Evolutionary conservation across 1,284 basidiomycete genomes (phyloP).

Genomic region (Moniliophthora roreri): DNA sequence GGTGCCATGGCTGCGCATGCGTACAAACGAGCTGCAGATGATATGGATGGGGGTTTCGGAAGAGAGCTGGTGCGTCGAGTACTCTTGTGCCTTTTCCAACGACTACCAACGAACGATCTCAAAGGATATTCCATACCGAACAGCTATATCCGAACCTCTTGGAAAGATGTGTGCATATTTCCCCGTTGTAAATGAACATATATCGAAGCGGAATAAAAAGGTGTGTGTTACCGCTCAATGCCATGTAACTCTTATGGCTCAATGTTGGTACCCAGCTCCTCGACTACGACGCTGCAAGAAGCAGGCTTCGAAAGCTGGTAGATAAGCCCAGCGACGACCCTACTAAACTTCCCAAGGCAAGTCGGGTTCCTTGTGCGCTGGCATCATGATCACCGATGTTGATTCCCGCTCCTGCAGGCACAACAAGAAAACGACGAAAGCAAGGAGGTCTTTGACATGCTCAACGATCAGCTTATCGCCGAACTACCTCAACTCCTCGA

Average conservation of each 20-base stretch:
- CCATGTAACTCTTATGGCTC: background rate
- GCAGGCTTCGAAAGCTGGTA: slow-evolving; percentile 84
- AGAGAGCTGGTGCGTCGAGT: slow-evolving; percentile 73
- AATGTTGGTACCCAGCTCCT: slow-evolving; percentile 58
- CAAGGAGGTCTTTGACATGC: slow-evolving; percentile 89
- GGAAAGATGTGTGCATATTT: slow-evolving; percentile 97
- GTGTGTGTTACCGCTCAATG: slow-evolving; percentile 37
- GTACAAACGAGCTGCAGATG: slow-evolving; percentile 94
- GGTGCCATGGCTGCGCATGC: slow-evolving; percentile 97
- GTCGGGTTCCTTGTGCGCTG: slow-evolving; percentile 15
- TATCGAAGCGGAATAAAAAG: slow-evolving; percentile 96
- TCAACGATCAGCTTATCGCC: slow-evolving; percentile 89
- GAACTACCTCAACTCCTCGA: slow-evolving; percentile 95
- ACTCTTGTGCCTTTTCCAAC: background rate
- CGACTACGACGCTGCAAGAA: slow-evolving; percentile 93
- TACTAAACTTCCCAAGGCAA: slow-evolving; percentile 82
- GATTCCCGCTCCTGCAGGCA: slow-evolving; percentile 46
- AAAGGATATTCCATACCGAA: slow-evolving; percentile 92
- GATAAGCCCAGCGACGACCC: slow-evolving; percentile 96
- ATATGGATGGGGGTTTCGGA: slow-evolving; percentile 84
- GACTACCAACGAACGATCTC: background rate
- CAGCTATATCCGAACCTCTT: slow-evolving; percentile 92
- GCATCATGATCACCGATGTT: slow-evolving; percentile 4
- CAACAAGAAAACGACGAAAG: slow-evolving; percentile 95
- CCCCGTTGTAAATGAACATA: slow-evolving; percentile 91